Evolutionary conservation across 164 flowering plant genomes (phyloP).

Genomic region (Piper longum): DNA sequence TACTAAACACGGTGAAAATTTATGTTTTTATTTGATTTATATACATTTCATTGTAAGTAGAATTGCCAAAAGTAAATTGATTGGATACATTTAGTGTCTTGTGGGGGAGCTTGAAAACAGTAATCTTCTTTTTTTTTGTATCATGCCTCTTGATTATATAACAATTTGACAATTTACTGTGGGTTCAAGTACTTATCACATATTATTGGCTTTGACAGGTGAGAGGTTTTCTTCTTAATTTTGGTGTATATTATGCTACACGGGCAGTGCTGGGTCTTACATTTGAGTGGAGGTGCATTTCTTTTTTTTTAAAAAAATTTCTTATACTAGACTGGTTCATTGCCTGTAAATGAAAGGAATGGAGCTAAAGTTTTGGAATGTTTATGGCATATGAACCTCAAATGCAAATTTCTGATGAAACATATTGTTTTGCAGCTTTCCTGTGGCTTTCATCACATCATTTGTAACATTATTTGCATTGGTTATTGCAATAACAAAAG

Average conservation of each 20-base stretch:
- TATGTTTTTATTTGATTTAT: background rate
- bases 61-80: background rate
- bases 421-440: constrained; percentile 40
- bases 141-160: background rate
- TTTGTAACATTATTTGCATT: constrained; percentile 91
- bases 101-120: background rate
- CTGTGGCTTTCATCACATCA: constrained; percentile 86
- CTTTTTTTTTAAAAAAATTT: background rate
- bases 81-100: too few species aligned
- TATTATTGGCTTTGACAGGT: constrained; percentile 41
- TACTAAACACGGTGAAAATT: too few species aligned
- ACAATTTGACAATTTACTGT: background rate
- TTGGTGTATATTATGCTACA: constrained; percentile 94
- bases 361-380: background rate
- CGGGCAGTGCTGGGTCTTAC: constrained; percentile 84
- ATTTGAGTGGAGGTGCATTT: constrained; percentile 81
- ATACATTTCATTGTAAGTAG: background rate
- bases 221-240: constrained; percentile 95
- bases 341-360: background rate
- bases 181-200: background rate
- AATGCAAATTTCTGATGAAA: constrained; percentile 2
- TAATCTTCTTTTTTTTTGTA: too few species aligned
- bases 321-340: background rate
- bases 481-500: constrained; percentile 96
- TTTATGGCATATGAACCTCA: background rate